A percentile compares a stretch with the other conserved stretches of the same genome.
These are phyloP conservation scores for Clonostachys rhizophaga DNA, from an alignment of 2,329 filamentous ascomycete species.

Conservation along the genomic window DNA sequence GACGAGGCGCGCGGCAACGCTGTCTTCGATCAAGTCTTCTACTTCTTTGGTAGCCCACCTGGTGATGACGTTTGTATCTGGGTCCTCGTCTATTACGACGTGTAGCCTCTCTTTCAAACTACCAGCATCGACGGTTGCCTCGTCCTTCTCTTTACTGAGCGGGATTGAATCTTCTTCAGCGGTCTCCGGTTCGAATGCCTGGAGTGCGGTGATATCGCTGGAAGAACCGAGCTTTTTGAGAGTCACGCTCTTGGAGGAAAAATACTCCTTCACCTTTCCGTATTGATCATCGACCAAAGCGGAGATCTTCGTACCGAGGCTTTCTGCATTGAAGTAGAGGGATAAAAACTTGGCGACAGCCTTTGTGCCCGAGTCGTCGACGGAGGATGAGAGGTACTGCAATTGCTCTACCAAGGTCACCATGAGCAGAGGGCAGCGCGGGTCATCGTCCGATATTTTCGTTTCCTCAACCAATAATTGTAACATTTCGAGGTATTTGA, in stretches of 20 bases:
- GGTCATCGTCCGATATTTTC: conserved; percentile 12
- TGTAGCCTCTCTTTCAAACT: conserved; percentile 49
- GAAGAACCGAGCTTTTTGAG: conserved; percentile 9
- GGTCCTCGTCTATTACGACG: conserved; percentile 39
- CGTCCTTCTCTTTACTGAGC: conserved; percentile 1
- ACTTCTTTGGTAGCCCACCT: conserved; percentile 74
- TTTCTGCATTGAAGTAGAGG: conserved; percentile 48
- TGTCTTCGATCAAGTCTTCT: conserved; percentile 76
- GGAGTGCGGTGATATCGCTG: conserved; percentile 9
- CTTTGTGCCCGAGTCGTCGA: conserved; percentile 33
- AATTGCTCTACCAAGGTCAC: conserved; percentile 75
- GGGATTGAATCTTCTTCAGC: neutral
- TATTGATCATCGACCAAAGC: conserved; percentile 18
- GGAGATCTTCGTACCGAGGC: conserved; percentile 40
- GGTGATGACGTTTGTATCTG: conserved; percentile 37
- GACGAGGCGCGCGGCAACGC: conserved; percentile 64
- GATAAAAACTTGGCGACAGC: conserved; percentile 54
- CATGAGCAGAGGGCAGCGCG: conserved; percentile 53
- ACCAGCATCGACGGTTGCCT: conserved; percentile 22
- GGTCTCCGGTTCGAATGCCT: neutral
- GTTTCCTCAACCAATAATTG: conserved; percentile 10
- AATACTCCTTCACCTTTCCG: conserved; percentile 19
- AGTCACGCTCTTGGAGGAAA: conserved; percentile 16
- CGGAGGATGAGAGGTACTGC: conserved; percentile 57
- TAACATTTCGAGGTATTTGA: conserved; percentile 76